These are phyloP conservation scores for Chaetomium strumarium DNA, from an alignment of 2,329 filamentous ascomycete genomes.

Conservation along the genomic window DNA sequence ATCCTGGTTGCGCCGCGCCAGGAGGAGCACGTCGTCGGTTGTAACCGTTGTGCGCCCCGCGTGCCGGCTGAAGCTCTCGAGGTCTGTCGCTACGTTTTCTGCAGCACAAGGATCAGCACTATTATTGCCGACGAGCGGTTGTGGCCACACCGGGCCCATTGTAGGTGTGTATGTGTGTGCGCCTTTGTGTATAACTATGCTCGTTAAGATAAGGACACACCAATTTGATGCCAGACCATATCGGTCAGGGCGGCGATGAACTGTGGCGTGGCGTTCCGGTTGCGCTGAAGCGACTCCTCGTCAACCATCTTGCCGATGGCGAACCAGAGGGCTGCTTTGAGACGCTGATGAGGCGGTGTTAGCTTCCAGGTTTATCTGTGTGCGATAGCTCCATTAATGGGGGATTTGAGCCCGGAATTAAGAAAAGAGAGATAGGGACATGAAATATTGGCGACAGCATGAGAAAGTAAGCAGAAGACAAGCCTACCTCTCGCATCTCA, in stretches of 20 bases:
- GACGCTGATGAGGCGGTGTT: constrained; percentile 52
- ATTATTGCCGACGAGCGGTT: no score
- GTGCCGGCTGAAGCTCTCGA: constrained; percentile 61
- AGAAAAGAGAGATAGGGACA: background rate
- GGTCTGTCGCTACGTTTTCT: constrained; percentile 53
- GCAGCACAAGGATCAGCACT: background rate
- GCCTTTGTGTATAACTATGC: no score
- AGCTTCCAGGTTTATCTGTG: background rate
- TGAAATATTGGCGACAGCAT: background rate
- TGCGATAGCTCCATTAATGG: no score
- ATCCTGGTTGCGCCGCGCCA: constrained; percentile 81
- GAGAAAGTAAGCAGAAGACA: background rate
- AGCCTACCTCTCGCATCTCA: constrained; percentile 26
- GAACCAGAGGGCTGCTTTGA: constrained; percentile 82
- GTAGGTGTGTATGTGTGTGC: background rate
- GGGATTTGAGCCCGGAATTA: background rate
- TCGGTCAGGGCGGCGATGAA: constrained; percentile 85
- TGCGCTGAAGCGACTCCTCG: constrained; percentile 65
- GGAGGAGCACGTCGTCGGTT: constrained; percentile 79
- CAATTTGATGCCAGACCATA: constrained; percentile 80
- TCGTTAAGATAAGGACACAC: constrained; percentile 39
- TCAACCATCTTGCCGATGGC: constrained; percentile 83
- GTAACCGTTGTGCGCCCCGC: constrained; percentile 75
- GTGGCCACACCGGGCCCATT: no score
- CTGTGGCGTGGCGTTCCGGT: constrained; percentile 83